Conservation (phyloP, 177 flowering plant genomes). For the Vitis hybrid region DNA sequence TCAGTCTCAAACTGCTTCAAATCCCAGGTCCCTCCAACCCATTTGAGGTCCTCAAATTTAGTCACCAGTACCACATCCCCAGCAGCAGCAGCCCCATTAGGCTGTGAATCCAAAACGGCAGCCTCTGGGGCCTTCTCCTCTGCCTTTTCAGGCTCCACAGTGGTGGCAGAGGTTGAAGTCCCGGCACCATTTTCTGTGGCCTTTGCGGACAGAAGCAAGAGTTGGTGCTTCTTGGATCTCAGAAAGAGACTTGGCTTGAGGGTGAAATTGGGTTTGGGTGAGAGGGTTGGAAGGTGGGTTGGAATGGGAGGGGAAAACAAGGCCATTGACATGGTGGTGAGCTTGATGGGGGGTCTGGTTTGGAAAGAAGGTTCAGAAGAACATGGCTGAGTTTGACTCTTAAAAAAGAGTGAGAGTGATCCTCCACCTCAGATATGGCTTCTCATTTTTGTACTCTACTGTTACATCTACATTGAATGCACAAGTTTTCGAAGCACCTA, state of each 20-base stretch:
- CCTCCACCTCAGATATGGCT: slow-evolving; percentile 5
- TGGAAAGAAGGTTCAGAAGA: background rate
- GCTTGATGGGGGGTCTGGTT: background rate
- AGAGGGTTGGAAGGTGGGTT: slow-evolving; percentile 32
- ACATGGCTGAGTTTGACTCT: background rate
- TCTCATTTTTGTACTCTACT: background rate
- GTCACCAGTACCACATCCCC: slow-evolving; percentile 24
- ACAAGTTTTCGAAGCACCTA: too few relatives aligned
- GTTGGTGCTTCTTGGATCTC: slow-evolving; percentile 21
- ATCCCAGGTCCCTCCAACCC: slow-evolving; percentile 97
- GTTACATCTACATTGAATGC: background rate
- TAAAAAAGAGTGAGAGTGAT: background rate
- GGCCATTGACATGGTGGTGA: slow-evolving; percentile 48
- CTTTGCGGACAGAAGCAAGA: slow-evolving; percentile 16
- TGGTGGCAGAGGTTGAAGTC: slow-evolving; percentile 20
- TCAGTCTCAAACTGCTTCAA: slow-evolving; percentile 77
- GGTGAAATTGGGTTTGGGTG: slow-evolving; percentile 28
- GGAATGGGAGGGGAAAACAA: slow-evolving; percentile 48
- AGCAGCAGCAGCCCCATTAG: slow-evolving; percentile 23
- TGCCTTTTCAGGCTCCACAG: slow-evolving; percentile 26
- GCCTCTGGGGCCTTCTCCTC: slow-evolving; percentile 17
- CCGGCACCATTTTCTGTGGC: slow-evolving; percentile 58
- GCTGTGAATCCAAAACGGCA: background rate
- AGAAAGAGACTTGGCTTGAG: slow-evolving; percentile 36
- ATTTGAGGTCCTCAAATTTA: slow-evolving; percentile 61